Evolutionary conservation across 2,329 filamentous ascomycete genomes (phyloP), one percentile per base, ranked within the genome.

Genomic region (Epichloe brachyelytri): DNA sequence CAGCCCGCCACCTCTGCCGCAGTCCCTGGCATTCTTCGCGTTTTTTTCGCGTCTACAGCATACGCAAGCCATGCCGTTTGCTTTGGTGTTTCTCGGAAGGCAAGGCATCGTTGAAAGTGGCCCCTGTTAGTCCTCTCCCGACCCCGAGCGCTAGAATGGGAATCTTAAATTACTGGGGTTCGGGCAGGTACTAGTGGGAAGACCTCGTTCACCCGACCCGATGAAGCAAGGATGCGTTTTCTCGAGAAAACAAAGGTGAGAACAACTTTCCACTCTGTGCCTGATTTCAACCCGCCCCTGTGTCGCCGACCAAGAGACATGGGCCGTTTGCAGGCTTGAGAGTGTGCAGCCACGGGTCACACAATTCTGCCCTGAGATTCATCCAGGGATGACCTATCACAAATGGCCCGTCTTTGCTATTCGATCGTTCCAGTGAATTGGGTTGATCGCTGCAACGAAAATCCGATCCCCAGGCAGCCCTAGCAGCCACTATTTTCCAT

Each of bases 171-270:
- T 26, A 26, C 33, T 14, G 37, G 46, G 39, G 43, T 37, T 43
- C 30, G 46, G 38, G 6, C 36, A 37, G 45, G 34, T 12, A 37
- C 22, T 37, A 41, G 43, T 43, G 45, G 7, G 17, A 33, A 34
- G 15, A 41, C 20, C 40, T 43, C 43, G 30, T 39, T 50, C 44
- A 43, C 17, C 20, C 20, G 26, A 14, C 47, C 37, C n/a, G 15
- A 36, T 49, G 30, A 12, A 55, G 58, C 20, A 56, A 56, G 43
- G 57, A 48, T 44, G 41, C 43, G 53, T 58, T 58, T 30, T 50
- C 56, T 57, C 57, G 56, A 53, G 57, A 36, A 45, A 59, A 58
- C 56, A 57, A 56, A 47, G 48, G 26, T 26, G 48, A 43, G 49
- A 51, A 17, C n/a, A 45, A 45, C 22, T 8, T 6, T 34, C 17